These are phyloP conservation scores for Scedosporium boydii DNA, from an alignment of 2,329 filamentous ascomycete species.

Conservation along the genomic window DNA sequence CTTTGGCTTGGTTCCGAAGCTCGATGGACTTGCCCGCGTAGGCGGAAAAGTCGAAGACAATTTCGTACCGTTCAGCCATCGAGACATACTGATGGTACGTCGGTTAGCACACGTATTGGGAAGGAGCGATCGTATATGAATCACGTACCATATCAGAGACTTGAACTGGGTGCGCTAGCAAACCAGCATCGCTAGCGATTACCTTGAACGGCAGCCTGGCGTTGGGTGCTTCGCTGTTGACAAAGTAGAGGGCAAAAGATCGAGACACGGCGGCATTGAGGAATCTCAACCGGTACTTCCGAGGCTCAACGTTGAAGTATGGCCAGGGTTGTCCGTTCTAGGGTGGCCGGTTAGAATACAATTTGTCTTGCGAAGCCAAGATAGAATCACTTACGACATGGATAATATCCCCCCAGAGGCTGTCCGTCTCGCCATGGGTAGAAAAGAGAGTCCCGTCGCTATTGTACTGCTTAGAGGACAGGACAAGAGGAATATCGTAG, in stretches of 20 bases:
- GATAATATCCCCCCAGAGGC: constrained; percentile 47
- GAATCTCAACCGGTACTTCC: constrained; percentile 49
- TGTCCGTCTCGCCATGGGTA: constrained; percentile 31
- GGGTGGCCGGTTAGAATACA: neutral
- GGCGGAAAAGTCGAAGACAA: constrained; percentile 44
- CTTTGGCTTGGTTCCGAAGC: constrained; percentile 17
- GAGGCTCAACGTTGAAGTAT: constrained; percentile 45
- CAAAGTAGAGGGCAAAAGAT: constrained; percentile 38
- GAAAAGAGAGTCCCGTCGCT: constrained; percentile 37
- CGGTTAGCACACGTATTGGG: neutral
- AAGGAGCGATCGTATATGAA: neutral
- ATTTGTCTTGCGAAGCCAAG: neutral
- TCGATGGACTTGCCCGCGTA: constrained; percentile 38
- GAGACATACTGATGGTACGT: constrained; percentile 25
- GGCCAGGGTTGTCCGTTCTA: constrained; percentile 49
- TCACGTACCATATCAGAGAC: constrained; percentile 22
- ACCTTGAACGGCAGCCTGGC: constrained; percentile 36
- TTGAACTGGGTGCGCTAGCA: constrained; percentile 34
- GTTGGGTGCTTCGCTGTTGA: constrained; percentile 18
- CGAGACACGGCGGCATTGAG: constrained; percentile 39
- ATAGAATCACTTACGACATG: constrained; percentile 26
- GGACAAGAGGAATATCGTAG: constrained; percentile 42
- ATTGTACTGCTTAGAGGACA: constrained; percentile 42
- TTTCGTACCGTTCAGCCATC: constrained; percentile 49
- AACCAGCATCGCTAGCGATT: constrained; percentile 44